A percentile compares a stretch with the other conserved stretches of the same genome.
phyloP scores from a whole-genome alignment of 2,329 filamentous ascomycete species.

The Fusarium sp. region DNA sequence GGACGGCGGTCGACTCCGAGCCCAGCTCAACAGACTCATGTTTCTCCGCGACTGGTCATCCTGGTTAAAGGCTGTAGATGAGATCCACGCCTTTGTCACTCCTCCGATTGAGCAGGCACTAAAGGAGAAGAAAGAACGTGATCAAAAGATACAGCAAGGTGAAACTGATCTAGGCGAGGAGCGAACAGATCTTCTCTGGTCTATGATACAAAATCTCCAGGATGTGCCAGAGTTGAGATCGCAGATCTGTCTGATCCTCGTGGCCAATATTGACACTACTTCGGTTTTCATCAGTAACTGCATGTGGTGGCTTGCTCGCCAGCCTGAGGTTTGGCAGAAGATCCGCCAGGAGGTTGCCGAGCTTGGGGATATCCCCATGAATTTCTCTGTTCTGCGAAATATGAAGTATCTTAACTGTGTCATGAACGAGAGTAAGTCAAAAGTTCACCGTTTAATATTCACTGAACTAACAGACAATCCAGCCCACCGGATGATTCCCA shows the following conservation, averaged over 20 bases:
- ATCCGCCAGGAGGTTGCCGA: not conserved
- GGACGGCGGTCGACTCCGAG: not conserved
- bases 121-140: conserved; percentile 5
- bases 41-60: conserved; percentile 9
- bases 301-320: not conserved
- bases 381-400: conserved; percentile 2
- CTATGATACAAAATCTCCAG: not conserved
- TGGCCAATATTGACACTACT: not conserved
- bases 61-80: conserved; percentile 1
- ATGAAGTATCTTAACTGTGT: conserved; percentile 10
- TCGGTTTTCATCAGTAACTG: conserved; percentile 5
- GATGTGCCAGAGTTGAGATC: conserved; percentile 1
- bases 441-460: rapidly evolving
- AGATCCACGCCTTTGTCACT: conserved; percentile 1
- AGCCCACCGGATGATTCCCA: conserved; percentile 1
- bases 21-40: conserved; percentile 1
- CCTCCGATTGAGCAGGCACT: not conserved
- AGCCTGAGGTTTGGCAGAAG: conserved; percentile 2
- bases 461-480: rapidly evolving
- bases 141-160: not conserved
- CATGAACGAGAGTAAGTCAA: conserved; percentile 5
- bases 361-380: not conserved
- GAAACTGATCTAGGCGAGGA: not conserved
- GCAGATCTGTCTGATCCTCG: conserved; percentile 1
- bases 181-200: not conserved